phyloP scores from a whole-genome alignment of 768 basidiomycete genomes.

The Boletus rex-veris region DNA sequence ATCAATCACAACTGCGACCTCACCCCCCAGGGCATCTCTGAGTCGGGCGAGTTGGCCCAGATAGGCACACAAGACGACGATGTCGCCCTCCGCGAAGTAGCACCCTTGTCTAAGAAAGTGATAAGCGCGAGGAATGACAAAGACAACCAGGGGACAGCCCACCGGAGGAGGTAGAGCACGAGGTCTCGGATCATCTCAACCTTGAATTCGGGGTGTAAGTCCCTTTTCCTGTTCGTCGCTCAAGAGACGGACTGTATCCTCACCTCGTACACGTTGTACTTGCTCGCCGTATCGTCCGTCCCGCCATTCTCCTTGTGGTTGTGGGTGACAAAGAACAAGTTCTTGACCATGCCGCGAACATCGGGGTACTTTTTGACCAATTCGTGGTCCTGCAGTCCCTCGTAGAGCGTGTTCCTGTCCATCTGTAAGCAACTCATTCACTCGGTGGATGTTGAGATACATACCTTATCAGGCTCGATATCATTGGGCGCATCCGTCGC shows the following conservation, averaged over 20 bases:
- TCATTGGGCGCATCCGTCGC: slow-evolving; percentile 69
- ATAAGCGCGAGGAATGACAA: not conserved
- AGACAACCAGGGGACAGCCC: not conserved
- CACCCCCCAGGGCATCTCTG: slow-evolving; percentile 38
- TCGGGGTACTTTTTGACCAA: slow-evolving; percentile 48
- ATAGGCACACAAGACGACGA: slow-evolving; percentile 54
- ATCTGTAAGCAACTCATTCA: not conserved
- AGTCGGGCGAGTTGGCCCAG: slow-evolving; percentile 48
- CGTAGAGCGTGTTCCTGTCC: slow-evolving; percentile 57
- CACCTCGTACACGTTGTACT: slow-evolving; percentile 71
- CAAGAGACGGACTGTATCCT: slow-evolving; percentile 32
- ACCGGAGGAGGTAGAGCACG: slow-evolving; percentile 49
- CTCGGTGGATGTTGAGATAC: not conserved
- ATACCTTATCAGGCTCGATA: slow-evolving; percentile 47
- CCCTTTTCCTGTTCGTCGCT: slow-evolving; percentile 5
- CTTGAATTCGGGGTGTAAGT: slow-evolving; percentile 18
- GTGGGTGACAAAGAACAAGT: slow-evolving; percentile 69
- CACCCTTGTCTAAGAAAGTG: slow-evolving; percentile 40
- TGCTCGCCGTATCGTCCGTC: slow-evolving; percentile 59
- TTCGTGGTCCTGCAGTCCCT: slow-evolving; percentile 53
- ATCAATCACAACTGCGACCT: slow-evolving; percentile 64
- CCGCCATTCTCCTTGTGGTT: slow-evolving; percentile 56
- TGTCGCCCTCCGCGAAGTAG: slow-evolving; percentile 46
- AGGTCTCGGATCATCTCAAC: slow-evolving; percentile 49
- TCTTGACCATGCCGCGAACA: slow-evolving; percentile 59